Base-by-base conservation (phyloP, 352 stramenopile species). In the Pythium monospermum region DNA sequence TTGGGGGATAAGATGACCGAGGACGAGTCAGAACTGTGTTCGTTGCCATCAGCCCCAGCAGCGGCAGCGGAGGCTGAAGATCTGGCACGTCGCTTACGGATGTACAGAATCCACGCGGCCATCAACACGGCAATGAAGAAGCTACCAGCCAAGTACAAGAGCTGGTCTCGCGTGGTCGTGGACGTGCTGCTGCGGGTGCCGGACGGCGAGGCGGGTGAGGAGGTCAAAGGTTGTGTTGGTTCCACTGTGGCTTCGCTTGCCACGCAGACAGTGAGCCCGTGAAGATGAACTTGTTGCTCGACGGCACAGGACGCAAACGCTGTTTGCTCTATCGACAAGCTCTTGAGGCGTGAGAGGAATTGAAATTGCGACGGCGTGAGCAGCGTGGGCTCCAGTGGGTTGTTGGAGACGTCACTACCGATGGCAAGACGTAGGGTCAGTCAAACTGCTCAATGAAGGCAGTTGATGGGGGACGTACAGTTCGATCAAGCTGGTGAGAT, bases 231-330 rank as follows among this genome's bases (percentile, higher is more conserved):
- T 10, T 27, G 28, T 0, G 28, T 33, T 6, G 44, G n/a, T n/a
- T 26, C 21, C 25, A 25, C 27, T 6, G 27, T 27, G 7, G n/a
- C 18, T 2, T 26, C 30, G 6, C 25, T 0, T 12, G 56, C 44
- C 22, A 79, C 21, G 33, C 69, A 79, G 1, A 79, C 57, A 26
- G 46, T 62, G 36, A 68, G 46, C 15, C 57, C 39, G 19, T 67
- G 63, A 3, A 79, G 50, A 1, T 32, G 19, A 4, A 59, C 45
- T 51, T 76, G 63, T 2, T 66, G n/a, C 4, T 59, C 52, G 25
- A 66, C 47, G 0, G 54, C 36, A 35, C 69, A 79, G 0, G 69
- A 72, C 19, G 66, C 66, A 22, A 79, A 79, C 4, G 64, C 59
- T n/a, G 57, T 71, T 37, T 79, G 69, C 13, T 79, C 59, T 26